Evolutionary conservation across 2,329 filamentous ascomycete species (phyloP).

Genomic region (Penicillium sp.): DNA sequence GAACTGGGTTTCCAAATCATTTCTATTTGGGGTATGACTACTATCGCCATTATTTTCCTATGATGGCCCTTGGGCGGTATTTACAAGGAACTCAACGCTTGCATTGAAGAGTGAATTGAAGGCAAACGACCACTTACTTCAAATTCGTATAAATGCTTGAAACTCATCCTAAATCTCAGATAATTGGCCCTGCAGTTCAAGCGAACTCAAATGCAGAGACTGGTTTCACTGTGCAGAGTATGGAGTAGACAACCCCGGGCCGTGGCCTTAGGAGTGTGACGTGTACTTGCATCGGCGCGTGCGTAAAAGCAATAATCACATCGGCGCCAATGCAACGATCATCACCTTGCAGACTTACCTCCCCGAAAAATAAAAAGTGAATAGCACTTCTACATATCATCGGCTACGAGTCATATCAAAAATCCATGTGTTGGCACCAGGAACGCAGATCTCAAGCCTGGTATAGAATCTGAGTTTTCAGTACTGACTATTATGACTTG

Average conservation of each 20-base stretch:
- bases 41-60: conserved; percentile 29
- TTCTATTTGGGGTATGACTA: conserved; percentile 24
- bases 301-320: not conserved
- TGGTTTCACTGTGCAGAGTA: not conserved
- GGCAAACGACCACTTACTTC: not conserved
- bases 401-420: too few species aligned
- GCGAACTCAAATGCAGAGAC: not conserved
- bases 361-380: not conserved
- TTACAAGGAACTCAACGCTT: not conserved
- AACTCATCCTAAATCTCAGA: not conserved
- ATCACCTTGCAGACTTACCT: not conserved
- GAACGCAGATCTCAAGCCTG: too few species aligned
- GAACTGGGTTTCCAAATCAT: conserved; percentile 23
- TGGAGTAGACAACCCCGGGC: not conserved
- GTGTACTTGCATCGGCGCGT: not conserved
- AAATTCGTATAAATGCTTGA: not conserved
- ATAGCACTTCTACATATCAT: not conserved
- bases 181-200: not conserved
- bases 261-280: not conserved
- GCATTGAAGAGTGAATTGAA: not conserved
- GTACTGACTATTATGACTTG: too few species aligned
- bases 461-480: too few species aligned
- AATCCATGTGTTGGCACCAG: too few species aligned
- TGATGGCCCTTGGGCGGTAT: conserved; percentile 29
- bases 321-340: not conserved